Base-by-base conservation (phyloP, 148 eudicot species). In the Silene conica region DNA sequence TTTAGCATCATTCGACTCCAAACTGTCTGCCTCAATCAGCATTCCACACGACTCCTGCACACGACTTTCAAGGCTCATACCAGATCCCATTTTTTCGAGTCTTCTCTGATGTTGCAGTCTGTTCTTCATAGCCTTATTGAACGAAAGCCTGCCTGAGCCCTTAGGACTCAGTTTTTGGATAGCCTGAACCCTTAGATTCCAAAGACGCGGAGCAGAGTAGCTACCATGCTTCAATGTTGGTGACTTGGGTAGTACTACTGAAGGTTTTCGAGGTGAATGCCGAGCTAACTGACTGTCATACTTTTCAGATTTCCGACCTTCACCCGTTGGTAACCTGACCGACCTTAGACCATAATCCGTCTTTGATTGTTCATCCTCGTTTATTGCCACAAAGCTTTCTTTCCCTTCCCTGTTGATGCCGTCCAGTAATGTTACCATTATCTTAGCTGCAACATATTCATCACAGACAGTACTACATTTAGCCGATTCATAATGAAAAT, bases 241-340 rank as follows among this genome's bases (percentile, higher is more conserved):
- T 43, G 79, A 77, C 55, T 75, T 84, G 0, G 87, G 81, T 62
- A 92, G 90, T 34, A 92, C 96, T 31, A 96, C 90, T 68, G 93
- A 88, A n/a, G 99, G 96, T 19, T 97, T 92, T 0, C 57, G 83
- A 20, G 98, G 98, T 59, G 97, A 89, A 61, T 75, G 50, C 18
- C 79, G 78, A 25, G 28, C 11, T 50, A 83, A 71, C 43, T 82
- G 76, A 76, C 63, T 84, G 9, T 56, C 46, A 73, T 9, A 87
- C 89, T 59, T 28, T 59, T 23, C 63, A 59, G 19, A 59, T 59
- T 21, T 59, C 4, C 81, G 74, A 63, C 75, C 78, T 16, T 85
- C 76, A 68, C 78, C 79, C 16, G 75, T 68, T 10, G 76, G 74
- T 64, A 73, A 69, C 77, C 79, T 81, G 50, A 71, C 76, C 15